Percentiles rank a stretch among this genome's conserved stretches.
These are phyloP conservation scores for Fusarium circinatum DNA, from an alignment of 2,329 filamentous ascomycete species.

Conservation along the genomic window DNA sequence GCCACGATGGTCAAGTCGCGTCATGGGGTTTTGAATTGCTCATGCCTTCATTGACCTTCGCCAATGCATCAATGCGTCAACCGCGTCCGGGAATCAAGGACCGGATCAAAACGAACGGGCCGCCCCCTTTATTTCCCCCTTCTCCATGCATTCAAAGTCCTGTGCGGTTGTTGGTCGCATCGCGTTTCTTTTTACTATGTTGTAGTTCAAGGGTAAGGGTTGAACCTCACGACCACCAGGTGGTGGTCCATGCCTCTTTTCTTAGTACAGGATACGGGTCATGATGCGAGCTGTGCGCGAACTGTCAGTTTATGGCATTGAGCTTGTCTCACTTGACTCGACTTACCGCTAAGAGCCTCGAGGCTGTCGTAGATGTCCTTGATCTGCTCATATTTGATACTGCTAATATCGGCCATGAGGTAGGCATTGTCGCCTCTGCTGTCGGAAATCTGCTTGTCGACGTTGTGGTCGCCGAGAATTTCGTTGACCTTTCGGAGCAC, in stretches of 20 bases:
- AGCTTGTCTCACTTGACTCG: not conserved
- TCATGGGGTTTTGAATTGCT: constrained; percentile 5
- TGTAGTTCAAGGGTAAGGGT: constrained; percentile 21
- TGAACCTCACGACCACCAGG: constrained; percentile 17
- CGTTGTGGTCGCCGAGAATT: constrained; percentile 93
- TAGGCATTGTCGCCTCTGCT: constrained; percentile 95
- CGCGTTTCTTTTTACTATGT: constrained; percentile 18
- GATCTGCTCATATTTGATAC: constrained; percentile 82
- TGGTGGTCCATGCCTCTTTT: constrained; percentile 14
- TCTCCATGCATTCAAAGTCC: constrained; percentile 18
- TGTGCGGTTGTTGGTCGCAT: constrained; percentile 24
- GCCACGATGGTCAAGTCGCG: constrained; percentile 25
- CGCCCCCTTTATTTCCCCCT: constrained; percentile 34
- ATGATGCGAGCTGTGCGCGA: constrained; percentile 54
- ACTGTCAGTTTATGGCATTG: constrained; percentile 20
- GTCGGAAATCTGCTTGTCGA: constrained; percentile 98
- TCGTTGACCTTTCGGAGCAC: constrained; percentile 96
- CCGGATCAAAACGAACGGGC: constrained; percentile 26
- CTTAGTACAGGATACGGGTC: constrained; percentile 60
- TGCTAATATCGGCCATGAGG: constrained; percentile 96
- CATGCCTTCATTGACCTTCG: constrained; percentile 15
- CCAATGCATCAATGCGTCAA: constrained; percentile 37
- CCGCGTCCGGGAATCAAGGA: constrained; percentile 21
- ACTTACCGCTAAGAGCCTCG: constrained; percentile 81
- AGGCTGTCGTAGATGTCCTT: constrained; percentile 86